Base-by-base conservation (phyloP, 2,329 filamentous ascomycete genomes). In the Aspergillus aculeatus region DNA sequence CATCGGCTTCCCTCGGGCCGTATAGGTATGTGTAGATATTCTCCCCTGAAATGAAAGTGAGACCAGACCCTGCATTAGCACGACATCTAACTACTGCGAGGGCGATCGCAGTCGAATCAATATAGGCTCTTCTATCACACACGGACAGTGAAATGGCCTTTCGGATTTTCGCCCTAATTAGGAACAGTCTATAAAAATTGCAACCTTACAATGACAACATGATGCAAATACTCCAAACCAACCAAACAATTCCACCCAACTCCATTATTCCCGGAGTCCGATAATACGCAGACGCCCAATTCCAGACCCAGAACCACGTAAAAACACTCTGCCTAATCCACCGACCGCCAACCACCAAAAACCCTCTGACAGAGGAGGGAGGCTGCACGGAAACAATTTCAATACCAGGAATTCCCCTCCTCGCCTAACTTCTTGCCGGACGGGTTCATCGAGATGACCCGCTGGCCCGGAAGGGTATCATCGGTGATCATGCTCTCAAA, bases 341-440 rank as follows among this genome's bases (percentile, higher is more conserved):
- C 38, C 38, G 14, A 44, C n/a, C 0, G 38, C 16, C 38, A 19
- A 44, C 38, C 32, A 44, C 38, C 16, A 10, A 2, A 11, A 54
- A 4, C n/a, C 10, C 41, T 78, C 69, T 3, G 23, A 35, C 12
- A 35, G 11, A 35, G 32, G 32, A 16, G 5, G 32, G 32, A 10
- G 10, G 32, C 2, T 35, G 11, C 10, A 4, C 10, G 10, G 32
- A 12, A 12, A 12, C 32, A 16, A 1, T 12, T 16, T 35, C 32
- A 87, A 72, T 86, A 87, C 85, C 85, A 88, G 57, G 78, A 77
- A 68, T 84, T 75, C 1, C 82, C 83, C 31, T 82, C 78, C 66
- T 87, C 85, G 0, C 83, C 83, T 21, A 77, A 69, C 62, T 80
- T 83, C 63, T 81, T 77, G 35, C 79, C 80, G 58, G 80, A 80